Evolutionary conservation across 2,329 filamentous ascomycete species (phyloP), one percentile per base, ranked within the genome.

Genomic region (Sporothrix curviconia): DNA sequence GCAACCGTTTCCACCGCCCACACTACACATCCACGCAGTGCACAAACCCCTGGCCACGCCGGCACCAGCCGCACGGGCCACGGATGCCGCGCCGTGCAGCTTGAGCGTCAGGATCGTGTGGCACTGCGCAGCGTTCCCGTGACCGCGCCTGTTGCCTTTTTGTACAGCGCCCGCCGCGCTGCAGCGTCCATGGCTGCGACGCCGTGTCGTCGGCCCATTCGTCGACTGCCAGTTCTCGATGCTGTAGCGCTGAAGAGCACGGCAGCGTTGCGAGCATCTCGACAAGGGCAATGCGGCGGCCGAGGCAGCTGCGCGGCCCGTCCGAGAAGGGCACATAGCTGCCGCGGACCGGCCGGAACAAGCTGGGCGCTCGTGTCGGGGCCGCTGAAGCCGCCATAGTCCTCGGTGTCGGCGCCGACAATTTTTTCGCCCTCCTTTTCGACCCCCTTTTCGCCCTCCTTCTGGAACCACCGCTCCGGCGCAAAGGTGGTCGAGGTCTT

Each of bases 221-320:
- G 56, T 84, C 80, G 8, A 89, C 84, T 2, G 83, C 86, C 58
- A 91, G 75, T n/a, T n/a, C 73, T 92, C 87, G 5, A 91, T 74
- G 66, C 81, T 86, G 67, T 87, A 83, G 46, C 78, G 65, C 61
- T 79, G 77, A 82, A 81, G 14, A 83, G 63, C 14, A 81, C 76
- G 2, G 80, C 57, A 85, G 66, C 11, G 76, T 71, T 3, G 81
- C 77, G 47, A 81, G 71, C 63, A 85, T 74, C 68, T 85, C 80
- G 1, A 84, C 79, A 65, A 83, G 78, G 7, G 81, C 81, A 54
- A 85, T 79, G 12, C 81, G 74, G 37, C 80, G 72, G 6, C 82
- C 82, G 7, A 85, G 66, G 59, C 83, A 85, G 22, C 77, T 78
- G 53, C 82, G 73, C 17, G 79, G 71, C 2, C 82, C 82, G 56